Evolutionary conservation across 208 protist species (phyloP), one percentile per base, ranked within the genome.

Genomic region (Leptomonas seymouri): DNA sequence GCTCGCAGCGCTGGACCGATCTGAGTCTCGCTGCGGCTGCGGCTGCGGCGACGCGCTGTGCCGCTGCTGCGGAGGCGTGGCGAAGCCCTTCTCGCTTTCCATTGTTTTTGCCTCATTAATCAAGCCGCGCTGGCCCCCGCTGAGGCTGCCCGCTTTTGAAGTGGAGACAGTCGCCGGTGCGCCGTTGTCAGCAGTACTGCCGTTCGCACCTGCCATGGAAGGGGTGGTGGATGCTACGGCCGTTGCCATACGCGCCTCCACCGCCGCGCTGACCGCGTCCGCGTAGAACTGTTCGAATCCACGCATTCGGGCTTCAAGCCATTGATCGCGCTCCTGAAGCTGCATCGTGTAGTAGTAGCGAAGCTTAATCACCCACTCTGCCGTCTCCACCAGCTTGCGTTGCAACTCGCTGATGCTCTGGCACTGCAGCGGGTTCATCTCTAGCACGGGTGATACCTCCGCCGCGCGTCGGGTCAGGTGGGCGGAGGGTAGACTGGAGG

Each of bases 341-440:
- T 89, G 84, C 55, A 67, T 65, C 23, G 74, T 71, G 69, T 91
- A 89, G 76, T 72, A 87, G 54, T 61, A 67, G 36, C 83, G 74
- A 65, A 89, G 45, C 41, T 55, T 54, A 58, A 85, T 31, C 8
- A 84, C 54, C 45, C 78, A 76, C 81, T 94, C 89, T 23, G 80
- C 81, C 45, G 81, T 71, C 66, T 91, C 83, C n/a, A 94, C 74
- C 30, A 87, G 76, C 64, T 76, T 78, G 21, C 76, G 72, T 65
- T 94, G 85, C 46, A 94, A 65, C 14, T 74, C 39, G 2, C 14
- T 56, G n/a, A 87, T 71, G 68, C 84, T 85, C 27, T 69, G 49
- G 71, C 84, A 82, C 39, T 85, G 76, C 55, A 86, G 67, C 20
- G 80, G 65, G 36, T 93, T 86, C 73, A 87, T 81, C 48, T 81